Base-by-base conservation (phyloP, 78 protist species). In the Mantamonas sphyraenae region DNA sequence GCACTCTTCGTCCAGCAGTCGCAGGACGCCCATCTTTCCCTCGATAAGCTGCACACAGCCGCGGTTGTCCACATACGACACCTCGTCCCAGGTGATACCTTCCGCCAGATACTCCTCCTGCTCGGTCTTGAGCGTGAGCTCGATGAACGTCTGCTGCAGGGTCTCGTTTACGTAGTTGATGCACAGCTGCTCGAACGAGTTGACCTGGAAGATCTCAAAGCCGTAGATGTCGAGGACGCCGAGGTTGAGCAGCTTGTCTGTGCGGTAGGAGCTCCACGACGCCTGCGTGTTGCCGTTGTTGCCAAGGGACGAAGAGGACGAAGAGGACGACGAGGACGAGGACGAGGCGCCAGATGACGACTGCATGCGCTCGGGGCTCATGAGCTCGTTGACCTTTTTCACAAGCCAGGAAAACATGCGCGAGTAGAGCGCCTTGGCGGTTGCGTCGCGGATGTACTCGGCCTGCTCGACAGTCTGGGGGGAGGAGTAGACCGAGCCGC, bases 141-240 rank as follows among this genome's bases (percentile, higher is more conserved):
- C 96, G 42, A 87, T 87, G 71, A 93, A 93, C 24, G 88, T 62
- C 74, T 90, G 94, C 82, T 94, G 98, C 50, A 94, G 66, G 64
- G 87, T 85, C 79, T 95, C 98, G 38, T 90, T 90, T 70, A 84
- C 80, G 57, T n/a, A n/a, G n/a, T n/a, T n/a, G n/a, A n/a, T n/a
- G n/a, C n/a, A n/a, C n/a, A n/a, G n/a, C n/a, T n/a, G 73, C 65
- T 55, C 77, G 57, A 87, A 82, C 12, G 78, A 61, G 64, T 84
- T 84, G 33, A 3, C 0, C 53, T 88, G 86, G 66, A 94, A 92
- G 78, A 86, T 82, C 70, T 95, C 98, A 62, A 95, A 95, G 24
- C 97, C 97, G 64, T 82, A 93, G 64, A 93, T 93, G 79, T 93
- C 97, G 16, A 93, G 80, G 30, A 93, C 70, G 59, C 93, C 88